These are phyloP conservation scores for Cotoneaster glaucophyllus DNA, from an alignment of 306 rosid species.

Conservation along the genomic window DNA sequence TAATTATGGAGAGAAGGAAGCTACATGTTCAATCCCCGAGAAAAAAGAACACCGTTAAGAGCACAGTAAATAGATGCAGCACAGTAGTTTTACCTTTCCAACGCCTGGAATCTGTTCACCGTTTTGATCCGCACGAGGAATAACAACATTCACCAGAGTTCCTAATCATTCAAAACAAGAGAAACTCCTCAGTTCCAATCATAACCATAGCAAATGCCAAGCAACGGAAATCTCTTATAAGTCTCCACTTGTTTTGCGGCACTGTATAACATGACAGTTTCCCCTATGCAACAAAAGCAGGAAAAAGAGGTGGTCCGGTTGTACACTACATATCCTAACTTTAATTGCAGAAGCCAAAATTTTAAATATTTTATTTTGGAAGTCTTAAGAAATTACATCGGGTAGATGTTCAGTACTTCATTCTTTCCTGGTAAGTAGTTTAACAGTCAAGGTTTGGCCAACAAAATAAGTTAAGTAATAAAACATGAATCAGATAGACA, in stretches of 20 bases:
- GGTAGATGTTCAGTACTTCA: background rate
- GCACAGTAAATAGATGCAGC: conserved; percentile 3
- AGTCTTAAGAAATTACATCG: background rate
- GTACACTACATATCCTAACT: background rate
- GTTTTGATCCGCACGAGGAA: conserved; percentile 51
- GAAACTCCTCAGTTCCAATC: background rate
- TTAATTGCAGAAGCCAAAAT: background rate
- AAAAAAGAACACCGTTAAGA: background rate
- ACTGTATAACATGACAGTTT: background rate
- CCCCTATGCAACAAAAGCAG: background rate
- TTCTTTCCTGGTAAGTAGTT: background rate
- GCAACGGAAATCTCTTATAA: background rate
- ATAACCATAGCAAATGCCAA: background rate
- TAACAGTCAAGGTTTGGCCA: background rate
- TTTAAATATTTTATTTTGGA: background rate
- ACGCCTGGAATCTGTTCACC: conserved; percentile 47
- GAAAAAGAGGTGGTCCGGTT: background rate
- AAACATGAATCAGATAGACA: background rate
- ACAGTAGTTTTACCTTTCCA: conserved; percentile 55
- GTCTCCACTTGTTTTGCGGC: background rate
- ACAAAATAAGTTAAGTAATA: background rate
- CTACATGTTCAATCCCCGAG: background rate
- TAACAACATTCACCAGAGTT: conserved; percentile 55
- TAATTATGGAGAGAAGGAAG: background rate
- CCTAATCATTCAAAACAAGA: conserved; percentile 37